These are phyloP conservation scores for Penicillium sp. DNA, from an alignment of 2,329 filamentous ascomycete species.

Conservation along the genomic window DNA sequence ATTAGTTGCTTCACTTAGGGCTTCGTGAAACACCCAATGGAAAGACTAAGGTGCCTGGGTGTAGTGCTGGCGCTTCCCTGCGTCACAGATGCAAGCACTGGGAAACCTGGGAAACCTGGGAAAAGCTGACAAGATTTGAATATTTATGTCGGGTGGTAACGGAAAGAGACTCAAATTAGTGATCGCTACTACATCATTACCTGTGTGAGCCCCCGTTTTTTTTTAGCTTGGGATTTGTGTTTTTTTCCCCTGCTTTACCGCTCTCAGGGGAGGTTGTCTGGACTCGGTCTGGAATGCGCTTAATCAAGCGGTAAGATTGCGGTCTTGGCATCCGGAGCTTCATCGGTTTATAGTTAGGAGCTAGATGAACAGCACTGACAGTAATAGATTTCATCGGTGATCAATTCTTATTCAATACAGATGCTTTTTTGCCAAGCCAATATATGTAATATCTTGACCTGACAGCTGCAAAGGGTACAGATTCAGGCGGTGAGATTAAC, in stretches of 20 bases:
- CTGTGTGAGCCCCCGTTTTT: not conserved
- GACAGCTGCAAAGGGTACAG: conserved; percentile 2
- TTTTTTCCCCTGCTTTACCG: conserved; percentile 5
- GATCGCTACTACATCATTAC: not conserved
- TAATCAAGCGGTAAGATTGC: conserved; percentile 24
- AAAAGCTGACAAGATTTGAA: not conserved
- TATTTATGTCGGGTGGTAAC: not conserved
- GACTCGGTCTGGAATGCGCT: conserved; percentile 24
- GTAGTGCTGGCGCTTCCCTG: not conserved
- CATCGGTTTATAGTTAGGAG: not conserved
- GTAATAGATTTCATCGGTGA: not conserved
- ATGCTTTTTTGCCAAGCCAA: not conserved
- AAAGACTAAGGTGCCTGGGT: not conserved
- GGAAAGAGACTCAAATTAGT: not conserved
- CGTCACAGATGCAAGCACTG: conserved; percentile 1
- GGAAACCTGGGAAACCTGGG: not conserved
- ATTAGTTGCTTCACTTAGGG: not conserved
- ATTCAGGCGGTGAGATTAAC: conserved; percentile 1
- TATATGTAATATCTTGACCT: not conserved
- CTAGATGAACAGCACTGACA: not conserved
- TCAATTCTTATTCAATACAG: not conserved
- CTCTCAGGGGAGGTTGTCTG: conserved; percentile 19
- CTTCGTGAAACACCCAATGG: conserved; percentile 1
- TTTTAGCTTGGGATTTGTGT: not conserved
- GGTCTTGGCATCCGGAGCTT: conserved; percentile 16